Percentiles rank a stretch among this genome's conserved stretches.
phyloP scores from a whole-genome alignment of 306 rosid genomes.

The Cyamopsis tetragonoloba region DNA sequence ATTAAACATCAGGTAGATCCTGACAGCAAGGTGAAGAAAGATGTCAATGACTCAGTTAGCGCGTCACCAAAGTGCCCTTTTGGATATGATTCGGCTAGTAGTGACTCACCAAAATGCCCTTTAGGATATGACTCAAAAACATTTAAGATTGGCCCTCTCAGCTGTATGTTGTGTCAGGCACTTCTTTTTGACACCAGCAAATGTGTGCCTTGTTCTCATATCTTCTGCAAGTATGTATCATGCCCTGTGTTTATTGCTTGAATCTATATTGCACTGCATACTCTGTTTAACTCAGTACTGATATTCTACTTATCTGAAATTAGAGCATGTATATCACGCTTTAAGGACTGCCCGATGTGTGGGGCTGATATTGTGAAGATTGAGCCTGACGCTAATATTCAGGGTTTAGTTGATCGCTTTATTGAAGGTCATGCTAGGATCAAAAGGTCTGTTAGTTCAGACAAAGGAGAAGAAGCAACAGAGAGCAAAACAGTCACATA shows the following conservation, averaged over 20 bases:
- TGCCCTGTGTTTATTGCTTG: neutral
- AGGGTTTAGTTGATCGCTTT: slow-evolving; percentile 78
- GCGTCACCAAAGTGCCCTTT: slow-evolving; percentile 69
- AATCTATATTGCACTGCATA: neutral
- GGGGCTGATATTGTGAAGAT: slow-evolving; percentile 87
- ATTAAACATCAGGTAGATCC: slow-evolving; percentile 38
- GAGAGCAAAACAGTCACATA: slow-evolving; percentile 64
- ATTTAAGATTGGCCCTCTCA: slow-evolving; percentile 91
- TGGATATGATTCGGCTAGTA: slow-evolving; percentile 79
- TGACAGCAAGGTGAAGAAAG: slow-evolving; percentile 45
- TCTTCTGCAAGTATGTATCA: slow-evolving; percentile 66
- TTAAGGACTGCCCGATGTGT: slow-evolving; percentile 86
- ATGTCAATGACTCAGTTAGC: slow-evolving; percentile 25
- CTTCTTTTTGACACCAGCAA: slow-evolving; percentile 52
- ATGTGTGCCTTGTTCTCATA: slow-evolving; percentile 81
- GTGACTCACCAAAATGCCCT: slow-evolving; percentile 65
- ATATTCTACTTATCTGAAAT: slow-evolving; percentile 10
- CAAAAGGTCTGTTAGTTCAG: slow-evolving; percentile 60
- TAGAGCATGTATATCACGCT: slow-evolving; percentile 79
- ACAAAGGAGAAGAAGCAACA: slow-evolving; percentile 44
- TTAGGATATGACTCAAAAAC: slow-evolving; percentile 78
- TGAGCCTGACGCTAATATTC: slow-evolving; percentile 70
- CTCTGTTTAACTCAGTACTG: neutral
- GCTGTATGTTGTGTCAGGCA: slow-evolving; percentile 77
- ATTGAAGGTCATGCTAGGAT: slow-evolving; percentile 98